Percentiles rank a stretch among this genome's conserved stretches.
phyloP scores from a whole-genome alignment of 805 yeast species.

The Candida adriatica region DNA sequence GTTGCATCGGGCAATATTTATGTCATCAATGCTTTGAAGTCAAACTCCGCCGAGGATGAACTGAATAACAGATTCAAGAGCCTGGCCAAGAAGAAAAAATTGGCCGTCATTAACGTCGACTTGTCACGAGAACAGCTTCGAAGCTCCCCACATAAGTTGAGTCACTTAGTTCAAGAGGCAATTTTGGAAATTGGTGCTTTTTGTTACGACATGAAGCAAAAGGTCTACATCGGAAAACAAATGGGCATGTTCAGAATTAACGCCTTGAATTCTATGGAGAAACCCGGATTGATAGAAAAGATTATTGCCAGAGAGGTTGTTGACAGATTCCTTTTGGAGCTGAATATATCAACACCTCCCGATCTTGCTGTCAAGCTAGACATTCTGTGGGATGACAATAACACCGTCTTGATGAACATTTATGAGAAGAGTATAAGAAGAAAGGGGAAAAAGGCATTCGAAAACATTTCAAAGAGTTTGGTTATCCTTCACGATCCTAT shows the following conservation, averaged over 20 bases:
- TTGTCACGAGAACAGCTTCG: constrained; percentile 29
- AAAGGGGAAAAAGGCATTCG: constrained; percentile 23
- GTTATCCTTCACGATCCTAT: constrained; percentile 85
- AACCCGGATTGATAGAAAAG: constrained; percentile 69
- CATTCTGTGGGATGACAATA: constrained; percentile 88
- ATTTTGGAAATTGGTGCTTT: constrained; percentile 81
- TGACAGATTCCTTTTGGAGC: constrained; percentile 31
- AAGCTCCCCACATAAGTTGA: constrained; percentile 29
- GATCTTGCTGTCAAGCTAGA: constrained; percentile 47
- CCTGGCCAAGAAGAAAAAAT: constrained; percentile 36
- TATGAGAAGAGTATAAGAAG: constrained; percentile 41
- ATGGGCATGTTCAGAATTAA: constrained; percentile 87
- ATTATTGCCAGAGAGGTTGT: constrained; percentile 57
- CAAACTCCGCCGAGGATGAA: constrained; percentile 67
- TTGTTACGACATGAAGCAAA: constrained; percentile 55
- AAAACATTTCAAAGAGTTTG: constrained; percentile 23
- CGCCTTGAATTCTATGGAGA: constrained; percentile 83
- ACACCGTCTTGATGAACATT: constrained; percentile 74
- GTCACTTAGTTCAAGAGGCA: constrained; percentile 55
- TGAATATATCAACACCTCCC: constrained; percentile 30
- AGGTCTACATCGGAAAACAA: constrained; percentile 68
- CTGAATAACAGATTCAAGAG: constrained; percentile 54
- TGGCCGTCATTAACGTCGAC: constrained; percentile 32
- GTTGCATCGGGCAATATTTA: constrained; percentile 82
- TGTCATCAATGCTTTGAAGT: constrained; percentile 62